phyloP scores from a whole-genome alignment of 306 rosid genomes.

The Lithocarpus polystachyus region DNA sequence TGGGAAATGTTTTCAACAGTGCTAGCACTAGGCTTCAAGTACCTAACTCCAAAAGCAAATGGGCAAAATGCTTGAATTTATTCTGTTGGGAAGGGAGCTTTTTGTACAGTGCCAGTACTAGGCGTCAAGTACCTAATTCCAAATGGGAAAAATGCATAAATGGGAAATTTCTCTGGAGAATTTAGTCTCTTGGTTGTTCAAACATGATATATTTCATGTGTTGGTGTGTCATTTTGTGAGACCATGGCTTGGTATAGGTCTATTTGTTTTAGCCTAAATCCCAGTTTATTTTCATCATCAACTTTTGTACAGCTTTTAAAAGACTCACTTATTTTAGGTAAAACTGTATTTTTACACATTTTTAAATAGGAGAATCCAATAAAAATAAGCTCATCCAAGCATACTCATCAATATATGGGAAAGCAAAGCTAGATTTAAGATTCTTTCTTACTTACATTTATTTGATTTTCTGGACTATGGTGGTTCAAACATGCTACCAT shows the following conservation, averaged over 20 bases:
- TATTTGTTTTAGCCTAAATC: too few species aligned
- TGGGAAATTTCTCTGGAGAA: not conserved
- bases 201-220: not conserved
- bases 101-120: not conserved
- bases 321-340: too few species aligned
- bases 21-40: too few species aligned
- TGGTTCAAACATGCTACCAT: not conserved
- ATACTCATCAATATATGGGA: not conserved
- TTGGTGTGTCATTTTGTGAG: not conserved
- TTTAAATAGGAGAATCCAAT: too few species aligned
- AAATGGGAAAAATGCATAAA: not conserved
- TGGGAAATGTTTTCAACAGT: too few species aligned
- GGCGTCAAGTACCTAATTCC: not conserved
- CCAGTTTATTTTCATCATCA: too few species aligned
- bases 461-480: not conserved
- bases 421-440: not conserved
- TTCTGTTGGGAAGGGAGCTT: not conserved
- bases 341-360: too few species aligned
- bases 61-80: too few species aligned
- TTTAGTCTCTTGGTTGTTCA: not conserved
- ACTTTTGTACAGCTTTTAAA: too few species aligned
- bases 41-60: too few species aligned
- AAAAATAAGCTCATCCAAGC: too few species aligned
- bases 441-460: not conserved
- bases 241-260: not conserved